A percentile compares a stretch with the other conserved stretches of the same genome.
These are phyloP conservation scores for Colletotrichum sp. DNA, from an alignment of 2,329 filamentous ascomycete species.

Conservation along the genomic window DNA sequence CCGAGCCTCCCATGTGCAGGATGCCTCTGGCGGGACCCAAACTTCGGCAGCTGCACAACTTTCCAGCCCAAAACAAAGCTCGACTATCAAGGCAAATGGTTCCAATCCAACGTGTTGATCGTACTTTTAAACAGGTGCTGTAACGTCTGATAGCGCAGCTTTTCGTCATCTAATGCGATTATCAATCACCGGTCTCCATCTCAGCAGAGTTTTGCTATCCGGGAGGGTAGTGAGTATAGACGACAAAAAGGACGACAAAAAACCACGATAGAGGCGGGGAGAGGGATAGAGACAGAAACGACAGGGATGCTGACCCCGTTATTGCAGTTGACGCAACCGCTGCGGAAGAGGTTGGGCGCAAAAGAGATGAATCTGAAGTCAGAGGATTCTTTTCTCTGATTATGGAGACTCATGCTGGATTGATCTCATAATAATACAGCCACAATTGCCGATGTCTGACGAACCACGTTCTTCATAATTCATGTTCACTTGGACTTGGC, in stretches of 20 bases:
- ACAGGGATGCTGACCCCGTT: background rate
- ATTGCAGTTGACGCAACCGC: background rate
- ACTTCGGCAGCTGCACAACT: background rate
- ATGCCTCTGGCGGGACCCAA: background rate
- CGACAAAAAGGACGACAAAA: too few species aligned
- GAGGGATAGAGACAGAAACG: too few species aligned
- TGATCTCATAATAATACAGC: background rate
- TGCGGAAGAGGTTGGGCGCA: background rate
- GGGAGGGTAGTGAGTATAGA: too few species aligned
- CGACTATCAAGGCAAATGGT: accelerated
- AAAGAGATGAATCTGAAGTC: background rate
- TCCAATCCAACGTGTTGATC: background rate
- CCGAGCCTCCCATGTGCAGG: background rate
- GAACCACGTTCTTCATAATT: background rate
- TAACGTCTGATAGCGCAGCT: background rate
- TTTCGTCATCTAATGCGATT: background rate
- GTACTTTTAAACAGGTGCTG: background rate
- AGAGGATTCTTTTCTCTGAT: accelerated
- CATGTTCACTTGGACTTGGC: background rate
- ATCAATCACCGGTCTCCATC: background rate
- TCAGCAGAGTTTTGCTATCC: too few species aligned
- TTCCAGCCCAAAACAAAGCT: background rate
- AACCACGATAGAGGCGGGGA: too few species aligned
- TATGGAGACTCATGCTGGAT: background rate
- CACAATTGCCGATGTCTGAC: background rate